Base-by-base conservation (phyloP, 2,329 filamentous ascomycete species). In the Orbilia oligospora region DNA sequence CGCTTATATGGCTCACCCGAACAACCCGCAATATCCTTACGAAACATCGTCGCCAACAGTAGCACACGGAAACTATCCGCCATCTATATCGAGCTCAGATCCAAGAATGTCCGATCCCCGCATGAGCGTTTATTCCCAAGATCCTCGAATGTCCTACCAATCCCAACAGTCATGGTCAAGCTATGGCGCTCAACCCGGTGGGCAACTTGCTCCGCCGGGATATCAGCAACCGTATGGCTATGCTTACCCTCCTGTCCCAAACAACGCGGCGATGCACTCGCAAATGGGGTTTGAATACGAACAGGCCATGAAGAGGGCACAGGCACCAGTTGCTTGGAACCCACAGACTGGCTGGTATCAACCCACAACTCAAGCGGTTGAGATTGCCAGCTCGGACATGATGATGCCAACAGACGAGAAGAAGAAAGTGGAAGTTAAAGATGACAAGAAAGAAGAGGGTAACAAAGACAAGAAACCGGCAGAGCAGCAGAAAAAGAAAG, bases 341-440 rank as follows among this genome's bases (percentile, higher is more conserved):
- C 30, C 67, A 48, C 58, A 68, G 5, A 27, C 27, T 30, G 73
- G 73, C n/a, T 77, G 73, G 73, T 77, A 77, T 12, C 67, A 71
- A 27, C 61, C 73, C 9, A 53, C 38, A 2, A 44, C 61, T 24
- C 51, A 77, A 8, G 49, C 53, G 0, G 67, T 77, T 18, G 73
- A 77, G 38, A 71, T 77, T 27, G 67, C 67, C 1, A 67, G 73
- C 51, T 71, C 73, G 5, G 73, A 71, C 10, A 30, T 61, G 10
- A 10, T 33, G 30, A 20, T 67, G 16, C 73, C 73, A 1, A 10
- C 27, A 12, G 58, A 65, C 18, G 20, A 63, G 18, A 66, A 64
- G 36, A 64, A 73, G 8, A 48, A 30, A 8, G 36, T 41, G 8
- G 56, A 61, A 9, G 56, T 16, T 44, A 67, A 61, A 22, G 53